Evolutionary conservation across 495 filamentous ascomycete species (phyloP), one percentile per base, ranked within the genome.

Genomic region (Neurospora sp.): DNA sequence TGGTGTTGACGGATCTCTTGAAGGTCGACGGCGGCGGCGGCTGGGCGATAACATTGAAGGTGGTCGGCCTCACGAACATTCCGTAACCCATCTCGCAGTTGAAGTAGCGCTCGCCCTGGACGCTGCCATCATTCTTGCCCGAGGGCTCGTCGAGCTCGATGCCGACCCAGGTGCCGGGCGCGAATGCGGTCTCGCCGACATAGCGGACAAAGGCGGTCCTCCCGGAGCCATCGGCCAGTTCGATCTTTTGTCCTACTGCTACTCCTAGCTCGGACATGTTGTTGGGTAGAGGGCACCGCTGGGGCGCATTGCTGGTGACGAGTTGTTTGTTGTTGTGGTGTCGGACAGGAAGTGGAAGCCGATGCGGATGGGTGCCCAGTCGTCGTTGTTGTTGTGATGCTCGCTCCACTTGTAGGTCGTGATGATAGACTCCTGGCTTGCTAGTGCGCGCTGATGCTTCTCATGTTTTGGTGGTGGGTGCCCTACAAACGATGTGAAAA

Each of bases 121-220:
- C 92, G 39, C 91, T 89, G 76, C 96, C 96, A 86, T 99, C 93
- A 78, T 99, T 98, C 83, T 99, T 98, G 12, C 96, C 96, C 12
- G 85, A 87, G n/a, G 89, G 84, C 42, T 92, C 91, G 48, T 92
- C 90, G 73, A 99, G 88, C 86, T 97, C 94, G 66, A 98, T 87
- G 70, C 96, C 96, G 70, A 97, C 84, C 93, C 95, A 99, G 38
- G 93, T 91, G 71, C 94, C 96, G 4, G 81, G 79, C 40, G 93
- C 89, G 81, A 98, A 97, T 73, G 88, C 83, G 37, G 94, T 92
- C 62, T 86, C 84, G 75, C 96, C 96, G 74, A 93, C 82, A 81
- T 90, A 99, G 77, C 93, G 92, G 62, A 98, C 87, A 73, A 87
- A 90, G 76, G 86, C 96, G 72, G 86, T 86, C 75, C 91, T 92